These are phyloP conservation scores for Populus hybrid DNA, from an alignment of 441 rosid species.

Conservation along the genomic window DNA sequence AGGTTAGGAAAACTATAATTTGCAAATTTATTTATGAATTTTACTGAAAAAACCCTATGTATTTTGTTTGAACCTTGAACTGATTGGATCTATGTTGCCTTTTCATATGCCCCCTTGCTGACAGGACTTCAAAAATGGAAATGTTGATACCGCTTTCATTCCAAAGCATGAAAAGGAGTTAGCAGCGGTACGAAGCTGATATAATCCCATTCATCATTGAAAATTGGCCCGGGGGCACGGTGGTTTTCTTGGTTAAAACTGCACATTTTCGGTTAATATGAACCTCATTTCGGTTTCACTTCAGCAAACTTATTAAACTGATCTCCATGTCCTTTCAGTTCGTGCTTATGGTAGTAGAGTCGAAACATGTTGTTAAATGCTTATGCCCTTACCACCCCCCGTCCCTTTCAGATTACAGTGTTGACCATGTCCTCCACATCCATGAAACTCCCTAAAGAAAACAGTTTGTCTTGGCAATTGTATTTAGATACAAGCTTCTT, in stretches of 20 bases:
- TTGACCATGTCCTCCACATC: too few relatives aligned
- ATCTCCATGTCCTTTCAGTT: not conserved
- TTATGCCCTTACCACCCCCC: not conserved
- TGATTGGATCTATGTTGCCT: conserved; percentile 1
- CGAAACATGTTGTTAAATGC: not conserved
- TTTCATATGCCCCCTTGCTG: conserved; percentile 2
- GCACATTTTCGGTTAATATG: not conserved
- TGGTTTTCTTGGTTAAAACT: not conserved
- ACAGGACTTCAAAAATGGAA: conserved; percentile 90
- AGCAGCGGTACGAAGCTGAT: conserved; percentile 50
- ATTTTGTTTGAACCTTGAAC: not conserved
- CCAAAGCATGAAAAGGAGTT: conserved; percentile 91
- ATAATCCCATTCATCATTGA: not conserved
- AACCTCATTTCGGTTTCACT: not conserved
- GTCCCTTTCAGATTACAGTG: too few relatives aligned
- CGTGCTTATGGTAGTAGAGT: not conserved
- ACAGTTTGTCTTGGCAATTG: too few relatives aligned
- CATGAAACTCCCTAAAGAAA: too few relatives aligned
- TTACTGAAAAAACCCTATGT: not conserved
- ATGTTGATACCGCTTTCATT: conserved; percentile 94
- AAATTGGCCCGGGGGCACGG: not conserved
- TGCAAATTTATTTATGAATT: not conserved
- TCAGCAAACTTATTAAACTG: not conserved
- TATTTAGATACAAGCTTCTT: not conserved
- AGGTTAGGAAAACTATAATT: conserved; percentile 44